Evolutionary conservation across 148 eudicot species (phyloP), one percentile per base, ranked within the genome.

Genomic region (Polygonum aviculare): DNA sequence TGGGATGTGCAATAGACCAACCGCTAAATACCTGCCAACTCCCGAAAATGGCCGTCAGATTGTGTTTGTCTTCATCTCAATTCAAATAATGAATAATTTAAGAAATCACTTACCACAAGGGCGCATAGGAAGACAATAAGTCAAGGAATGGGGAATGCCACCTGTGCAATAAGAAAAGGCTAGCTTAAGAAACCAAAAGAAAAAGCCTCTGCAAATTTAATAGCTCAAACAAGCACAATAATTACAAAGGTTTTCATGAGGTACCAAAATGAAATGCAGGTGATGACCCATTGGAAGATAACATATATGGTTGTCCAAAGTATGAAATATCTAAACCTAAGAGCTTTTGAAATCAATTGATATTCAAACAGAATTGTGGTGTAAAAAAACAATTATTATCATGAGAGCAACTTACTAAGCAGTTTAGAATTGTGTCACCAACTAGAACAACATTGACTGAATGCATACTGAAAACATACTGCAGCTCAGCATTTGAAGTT

Each of bases 121-220:
- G 98, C 69, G 98, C 90, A 86, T 78, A 86, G 75, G 90, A 82
- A 54, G 93, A 86, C 49, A 91, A 85, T 81, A 93, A 83, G 40
- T 93, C 97, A 47, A 93, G 88, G 84, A 93, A 93, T 26, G 87
- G 78, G 82, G 91, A 93, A 2, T 97, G 98, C 98, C 98, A 93
- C 80, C 98, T 93, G 88, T 75, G 69, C 79, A 81, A 74, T 72
- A 38, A 76, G 22, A 47, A 7, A 36, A 18, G 69, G n/a, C 7
- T 3, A 4, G 18, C 19, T 6, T 67, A 16, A 35, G 1, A 12
- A 7, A 12, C 19, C 40, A 14, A 65, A 65, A 33, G 40, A 65
- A 65, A 15, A 18, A 65, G 12, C 12, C 49, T 18, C 0, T 21
- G 36, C 26, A 71, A 39, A 14, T 40, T 26, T 31, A 41, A 48